A percentile compares a stretch with the other conserved stretches of the same genome.
Evolutionary conservation across 2,329 filamentous ascomycete species (phyloP).

Genomic region (Aspergillus sp.): DNA sequence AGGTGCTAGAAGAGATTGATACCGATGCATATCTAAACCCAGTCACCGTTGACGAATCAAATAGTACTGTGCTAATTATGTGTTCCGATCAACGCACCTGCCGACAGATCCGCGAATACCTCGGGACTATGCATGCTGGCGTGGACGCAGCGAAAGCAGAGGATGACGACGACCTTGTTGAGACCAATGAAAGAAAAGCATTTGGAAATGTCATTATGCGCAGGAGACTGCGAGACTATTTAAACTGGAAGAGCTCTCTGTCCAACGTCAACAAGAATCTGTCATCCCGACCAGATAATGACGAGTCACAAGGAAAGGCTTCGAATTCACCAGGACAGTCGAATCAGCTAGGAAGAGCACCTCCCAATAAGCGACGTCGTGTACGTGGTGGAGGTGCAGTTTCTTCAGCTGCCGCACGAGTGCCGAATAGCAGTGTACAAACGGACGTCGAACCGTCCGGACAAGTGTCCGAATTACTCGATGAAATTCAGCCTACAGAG

Average conservation of each 20-base stretch:
- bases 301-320: slow-evolving; percentile 21
- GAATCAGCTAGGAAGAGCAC: slow-evolving; percentile 58
- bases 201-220: slow-evolving; percentile 89
- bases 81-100: slow-evolving; percentile 85
- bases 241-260: slow-evolving; percentile 88
- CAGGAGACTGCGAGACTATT: slow-evolving; percentile 78
- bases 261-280: slow-evolving; percentile 68
- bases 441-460: slow-evolving; percentile 74
- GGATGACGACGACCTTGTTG: slow-evolving; percentile 49
- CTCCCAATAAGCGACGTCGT: slow-evolving; percentile 81
- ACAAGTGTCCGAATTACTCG: slow-evolving; percentile 79
- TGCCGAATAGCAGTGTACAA: slow-evolving; percentile 71
- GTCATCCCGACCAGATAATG: slow-evolving; percentile 29
- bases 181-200: slow-evolving; percentile 58
- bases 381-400: slow-evolving; percentile 73
- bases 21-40: slow-evolving; percentile 84
- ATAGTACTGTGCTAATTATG: slow-evolving; percentile 93
- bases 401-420: slow-evolving; percentile 59
- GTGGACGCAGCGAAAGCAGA: slow-evolving; percentile 37
- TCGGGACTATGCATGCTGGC: slow-evolving; percentile 83
- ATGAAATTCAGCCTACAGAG: slow-evolving; percentile 78
- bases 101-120: slow-evolving; percentile 82
- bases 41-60: slow-evolving; percentile 73
- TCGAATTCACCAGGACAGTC: slow-evolving; percentile 20
- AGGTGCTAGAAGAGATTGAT: slow-evolving; percentile 91